Percentiles rank a stretch among this genome's conserved stretches.
These are phyloP conservation scores for Phialemonium atrogriseum DNA, from an alignment of 2,329 filamentous ascomycete species.

Conservation along the genomic window DNA sequence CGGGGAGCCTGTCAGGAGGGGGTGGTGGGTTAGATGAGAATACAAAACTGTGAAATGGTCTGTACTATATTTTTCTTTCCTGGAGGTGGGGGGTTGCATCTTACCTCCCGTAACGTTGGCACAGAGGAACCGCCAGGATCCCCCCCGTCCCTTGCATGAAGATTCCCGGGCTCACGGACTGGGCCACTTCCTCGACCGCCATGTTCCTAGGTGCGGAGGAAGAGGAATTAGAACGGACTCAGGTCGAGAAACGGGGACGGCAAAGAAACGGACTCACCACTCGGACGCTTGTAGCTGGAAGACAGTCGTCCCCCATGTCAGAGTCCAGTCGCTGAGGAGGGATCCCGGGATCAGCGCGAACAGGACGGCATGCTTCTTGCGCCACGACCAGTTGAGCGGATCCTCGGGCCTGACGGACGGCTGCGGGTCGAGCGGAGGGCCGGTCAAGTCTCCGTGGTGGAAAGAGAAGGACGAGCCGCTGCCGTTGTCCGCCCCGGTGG, in stretches of 20 bases:
- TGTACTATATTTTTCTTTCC: too few species aligned
- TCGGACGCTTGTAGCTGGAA: slow-evolving; percentile 9
- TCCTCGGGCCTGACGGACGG: slow-evolving; percentile 10
- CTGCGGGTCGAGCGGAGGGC: slow-evolving; percentile 6
- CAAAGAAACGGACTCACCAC: slow-evolving; percentile 8
- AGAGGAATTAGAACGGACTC: neutral
- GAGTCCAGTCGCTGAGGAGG: slow-evolving; percentile 10
- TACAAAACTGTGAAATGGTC: too few species aligned
- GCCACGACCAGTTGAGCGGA: slow-evolving; percentile 13
- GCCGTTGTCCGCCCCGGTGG: too few species aligned
- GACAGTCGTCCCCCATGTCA: slow-evolving; percentile 10
- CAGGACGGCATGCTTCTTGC: slow-evolving; percentile 10
- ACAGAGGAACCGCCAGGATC: slow-evolving; percentile 8
- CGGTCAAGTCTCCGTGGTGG: too few species aligned
- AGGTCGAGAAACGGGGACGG: too few species aligned
- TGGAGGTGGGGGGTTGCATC: too few species aligned
- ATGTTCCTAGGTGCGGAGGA: slow-evolving; percentile 7
- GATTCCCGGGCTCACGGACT: slow-evolving; percentile 9
- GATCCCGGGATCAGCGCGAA: slow-evolving; percentile 10
- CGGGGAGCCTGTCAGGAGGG: slow-evolving; percentile 7
- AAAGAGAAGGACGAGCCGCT: too few species aligned
- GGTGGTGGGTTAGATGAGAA: too few species aligned
- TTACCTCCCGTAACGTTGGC: slow-evolving; percentile 8
- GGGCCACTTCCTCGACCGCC: slow-evolving; percentile 5
- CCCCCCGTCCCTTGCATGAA: slow-evolving; percentile 10